phyloP scores from a whole-genome alignment of 805 yeast genomes.

The Myxozyma monticola region DNA sequence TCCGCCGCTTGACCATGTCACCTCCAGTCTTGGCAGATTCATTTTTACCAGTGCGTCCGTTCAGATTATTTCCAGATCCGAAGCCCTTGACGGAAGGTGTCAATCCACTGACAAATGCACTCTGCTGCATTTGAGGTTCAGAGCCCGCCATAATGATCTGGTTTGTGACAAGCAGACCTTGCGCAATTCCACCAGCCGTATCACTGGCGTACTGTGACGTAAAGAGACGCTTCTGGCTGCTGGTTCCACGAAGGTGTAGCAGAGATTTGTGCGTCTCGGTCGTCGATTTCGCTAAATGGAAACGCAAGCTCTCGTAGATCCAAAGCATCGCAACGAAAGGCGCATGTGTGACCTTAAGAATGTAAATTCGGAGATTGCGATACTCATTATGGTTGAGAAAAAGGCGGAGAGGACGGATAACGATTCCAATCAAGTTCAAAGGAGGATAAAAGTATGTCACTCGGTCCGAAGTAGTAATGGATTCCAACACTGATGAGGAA shows the following conservation, averaged over 20 bases:
- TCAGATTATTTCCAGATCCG: background rate
- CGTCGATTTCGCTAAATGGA: background rate
- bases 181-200: slow-evolving; percentile 13
- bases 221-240: slow-evolving; percentile 13
- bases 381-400: slow-evolving; percentile 33
- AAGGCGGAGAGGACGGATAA: slow-evolving; percentile 36
- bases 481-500: slow-evolving; percentile 37
- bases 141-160: slow-evolving; percentile 11
- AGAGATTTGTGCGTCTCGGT: slow-evolving; percentile 6
- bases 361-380: slow-evolving; percentile 32
- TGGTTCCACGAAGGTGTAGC: slow-evolving; percentile 12
- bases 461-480: slow-evolving; percentile 38
- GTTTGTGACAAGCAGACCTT: slow-evolving; percentile 21
- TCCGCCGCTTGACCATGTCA: slow-evolving; percentile 19
- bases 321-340: slow-evolving; percentile 35
- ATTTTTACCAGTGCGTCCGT: background rate
- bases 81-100: background rate
- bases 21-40: slow-evolving; percentile 2
- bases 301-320: slow-evolving; percentile 31
- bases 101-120: slow-evolving; percentile 3
- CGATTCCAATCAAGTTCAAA: slow-evolving; percentile 34
- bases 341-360: slow-evolving; percentile 37
- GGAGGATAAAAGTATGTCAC: slow-evolving; percentile 40
- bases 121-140: slow-evolving; percentile 8
- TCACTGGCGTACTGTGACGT: slow-evolving; percentile 5